Base-by-base conservation (phyloP, 495 filamentous ascomycete species). In the Penicillium bialowiezense region DNA sequence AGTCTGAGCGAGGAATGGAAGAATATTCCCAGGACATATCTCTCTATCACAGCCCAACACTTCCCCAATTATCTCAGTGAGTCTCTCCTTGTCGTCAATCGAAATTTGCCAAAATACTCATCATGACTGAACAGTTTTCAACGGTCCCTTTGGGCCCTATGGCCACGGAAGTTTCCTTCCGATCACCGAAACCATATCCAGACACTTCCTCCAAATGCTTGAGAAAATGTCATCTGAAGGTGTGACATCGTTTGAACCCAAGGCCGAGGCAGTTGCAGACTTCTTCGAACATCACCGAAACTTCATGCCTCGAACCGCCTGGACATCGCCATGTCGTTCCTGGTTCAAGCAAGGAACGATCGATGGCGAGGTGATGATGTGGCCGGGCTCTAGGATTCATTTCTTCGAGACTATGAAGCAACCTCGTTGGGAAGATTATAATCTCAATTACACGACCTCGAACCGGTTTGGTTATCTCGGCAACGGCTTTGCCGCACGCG, bases 401-500 rank as follows among this genome's bases (percentile, higher is more conserved):
- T 83, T 75, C 55, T 73, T 79, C 41, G 75, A 84, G 39, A 67
- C 71, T 3, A 41, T 82, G 31, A 62, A 69, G 33, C 55, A 68
- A 31, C 64, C 72, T 2, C 66, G 78, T 1, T 63, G 55, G 26
- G 77, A 83, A 41, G 79, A 82, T 52, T 83, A 68, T 55, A 61
- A 78, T 21, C 39, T 52, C 23, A 36, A 23, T 15, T 57, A 57
- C 45, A 40, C 18, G 14, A 40, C 39, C 7, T 26, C 20, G 5
- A 67, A 67, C 36, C 47, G 51, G 17, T 67, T 63, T 42, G 32
- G 24, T 1, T 65, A 57, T 50, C 31, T 64, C 18, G 63, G 63
- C 0, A 63, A 56, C 19, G 63, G 58, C 17, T 62, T 58, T 14
- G 48, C 62, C 8, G 46, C 44, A 9, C 29, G 50, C 7, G 56